Evolutionary conservation across 2,329 filamentous ascomycete species (phyloP), one percentile per base, ranked within the genome.

Genomic region (Tolypocladium nubicola): DNA sequence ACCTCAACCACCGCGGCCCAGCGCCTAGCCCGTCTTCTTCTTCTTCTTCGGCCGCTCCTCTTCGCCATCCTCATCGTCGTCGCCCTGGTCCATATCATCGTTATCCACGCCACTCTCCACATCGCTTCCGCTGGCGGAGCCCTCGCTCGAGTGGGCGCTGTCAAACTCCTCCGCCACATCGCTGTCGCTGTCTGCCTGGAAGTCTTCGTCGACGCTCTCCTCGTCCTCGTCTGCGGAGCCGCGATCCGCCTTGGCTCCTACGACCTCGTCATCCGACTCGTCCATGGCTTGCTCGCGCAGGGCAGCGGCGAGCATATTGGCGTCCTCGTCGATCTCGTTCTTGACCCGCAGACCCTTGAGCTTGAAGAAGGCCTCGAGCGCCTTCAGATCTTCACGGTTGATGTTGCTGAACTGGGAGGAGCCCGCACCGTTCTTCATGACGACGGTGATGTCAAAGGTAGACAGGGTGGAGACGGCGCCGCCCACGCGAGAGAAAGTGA

Each of bases 391-490:
- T 76, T 99, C 94, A 65, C 93, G 88, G 71, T 97, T 99, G 73
- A 99, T 99, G 78, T 99, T 99, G 76, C 91, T 96, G 77, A 99
- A 99, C 68, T 97, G 92, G 65, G 92, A 90, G 67, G 96, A 91
- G 58, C 89, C 88, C 55, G 84, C 81, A n/a, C 89, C 89, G 64
- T 80, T 84, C 80, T 97, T 97, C 77, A 97, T 82, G 57, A 86
- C 86, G 58, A 99, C 89, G 0, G 91, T 94, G 65, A 99, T 97
- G 71, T 99, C 94, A 69, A 99, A 99, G 2, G 94, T 99, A 58
- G 94, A 89, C 63, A 93, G 88, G 54, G 94, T 90, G 55, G 93
- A 96, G 60, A 97, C 87, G 56, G 93, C 92, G 59, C 94, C 94
- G 60, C 91, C 91, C 50, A 99, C 92, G 68, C 94, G 90, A 35